A percentile compares a stretch with the other conserved stretches of the same genome.
These are phyloP conservation scores for Trichophyton simii DNA, from an alignment of 2,329 filamentous ascomycete genomes.

Conservation along the genomic window DNA sequence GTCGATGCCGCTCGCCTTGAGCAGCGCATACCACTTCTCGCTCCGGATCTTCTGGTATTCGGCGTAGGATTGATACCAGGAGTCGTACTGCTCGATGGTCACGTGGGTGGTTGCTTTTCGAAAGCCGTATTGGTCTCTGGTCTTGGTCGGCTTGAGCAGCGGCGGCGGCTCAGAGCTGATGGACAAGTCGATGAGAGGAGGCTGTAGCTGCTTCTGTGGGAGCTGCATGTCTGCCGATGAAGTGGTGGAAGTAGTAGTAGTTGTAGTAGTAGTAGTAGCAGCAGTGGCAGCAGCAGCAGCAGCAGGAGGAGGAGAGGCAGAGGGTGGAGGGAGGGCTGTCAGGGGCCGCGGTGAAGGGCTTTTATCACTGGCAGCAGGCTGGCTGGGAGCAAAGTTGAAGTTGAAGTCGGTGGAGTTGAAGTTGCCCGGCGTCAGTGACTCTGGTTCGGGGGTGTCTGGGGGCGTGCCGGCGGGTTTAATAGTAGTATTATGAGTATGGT, in stretches of 20 bases:
- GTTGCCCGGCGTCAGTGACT: conserved; percentile 14
- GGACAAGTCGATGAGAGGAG: conserved; percentile 19
- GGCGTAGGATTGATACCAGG: conserved; percentile 64
- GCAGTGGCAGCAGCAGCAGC: no score
- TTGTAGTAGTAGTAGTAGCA: no score
- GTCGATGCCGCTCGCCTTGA: conserved; percentile 63
- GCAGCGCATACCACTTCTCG: conserved; percentile 68
- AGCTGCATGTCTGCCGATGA: no score
- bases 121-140: conserved; percentile 80
- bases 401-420: background rate
- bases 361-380: background rate
- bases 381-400: no score
- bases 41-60: conserved; percentile 61
- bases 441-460: background rate
- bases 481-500: no score
- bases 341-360: background rate
- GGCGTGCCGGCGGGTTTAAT: background rate
- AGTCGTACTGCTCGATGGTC: conserved; percentile 62
- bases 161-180: conserved; percentile 30
- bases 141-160: conserved; percentile 20
- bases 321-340: background rate
- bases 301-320: background rate
- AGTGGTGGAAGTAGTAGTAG: no score
- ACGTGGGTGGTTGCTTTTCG: conserved; percentile 76
- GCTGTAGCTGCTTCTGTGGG: no score